Conservation (phyloP, 192 early-diverging fungal species). For the Martensiomyces pterosporus region DNA sequence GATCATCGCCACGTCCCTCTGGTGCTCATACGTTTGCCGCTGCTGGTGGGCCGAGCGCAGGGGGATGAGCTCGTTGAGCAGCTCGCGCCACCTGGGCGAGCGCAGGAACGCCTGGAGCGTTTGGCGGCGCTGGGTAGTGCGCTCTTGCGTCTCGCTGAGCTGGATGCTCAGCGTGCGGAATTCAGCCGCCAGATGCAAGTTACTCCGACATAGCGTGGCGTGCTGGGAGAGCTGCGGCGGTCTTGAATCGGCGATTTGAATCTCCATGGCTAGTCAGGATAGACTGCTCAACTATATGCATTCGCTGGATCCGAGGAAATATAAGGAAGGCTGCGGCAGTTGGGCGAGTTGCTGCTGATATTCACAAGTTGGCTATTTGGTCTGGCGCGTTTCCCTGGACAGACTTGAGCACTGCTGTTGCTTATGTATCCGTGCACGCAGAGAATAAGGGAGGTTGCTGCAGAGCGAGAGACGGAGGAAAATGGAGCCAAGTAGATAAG, state of each 20-base stretch:
- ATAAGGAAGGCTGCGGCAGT: no score
- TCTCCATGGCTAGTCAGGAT: slow-evolving; percentile 17
- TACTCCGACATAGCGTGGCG: neutral
- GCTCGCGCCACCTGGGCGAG: slow-evolving; percentile 20
- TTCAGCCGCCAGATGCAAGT: slow-evolving; percentile 30
- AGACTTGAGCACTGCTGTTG: no score
- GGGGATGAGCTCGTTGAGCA: slow-evolving; percentile 30
- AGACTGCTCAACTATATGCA: no score
- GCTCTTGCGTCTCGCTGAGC: slow-evolving; percentile 18
- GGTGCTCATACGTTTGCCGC: slow-evolving; percentile 22
- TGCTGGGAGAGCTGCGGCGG: slow-evolving; percentile 2
- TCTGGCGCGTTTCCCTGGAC: no score
- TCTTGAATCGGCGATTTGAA: slow-evolving; percentile 6
- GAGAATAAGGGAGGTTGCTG: no score
- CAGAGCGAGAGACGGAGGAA: no score
- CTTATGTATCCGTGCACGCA: no score
- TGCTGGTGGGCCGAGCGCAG: slow-evolving; percentile 33
- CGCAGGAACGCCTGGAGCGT: slow-evolving; percentile 3
- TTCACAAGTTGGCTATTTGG: no score
- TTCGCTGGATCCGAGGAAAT: no score
- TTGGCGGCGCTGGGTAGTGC: slow-evolving; percentile 1
- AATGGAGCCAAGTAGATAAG: no score
- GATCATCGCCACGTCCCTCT: slow-evolving; percentile 14
- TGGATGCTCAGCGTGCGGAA: slow-evolving; percentile 50
- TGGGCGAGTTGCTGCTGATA: no score